Evolutionary conservation across 108 stramenopile species (phyloP).

Genomic region (Aureococcus anophagefferens): DNA sequence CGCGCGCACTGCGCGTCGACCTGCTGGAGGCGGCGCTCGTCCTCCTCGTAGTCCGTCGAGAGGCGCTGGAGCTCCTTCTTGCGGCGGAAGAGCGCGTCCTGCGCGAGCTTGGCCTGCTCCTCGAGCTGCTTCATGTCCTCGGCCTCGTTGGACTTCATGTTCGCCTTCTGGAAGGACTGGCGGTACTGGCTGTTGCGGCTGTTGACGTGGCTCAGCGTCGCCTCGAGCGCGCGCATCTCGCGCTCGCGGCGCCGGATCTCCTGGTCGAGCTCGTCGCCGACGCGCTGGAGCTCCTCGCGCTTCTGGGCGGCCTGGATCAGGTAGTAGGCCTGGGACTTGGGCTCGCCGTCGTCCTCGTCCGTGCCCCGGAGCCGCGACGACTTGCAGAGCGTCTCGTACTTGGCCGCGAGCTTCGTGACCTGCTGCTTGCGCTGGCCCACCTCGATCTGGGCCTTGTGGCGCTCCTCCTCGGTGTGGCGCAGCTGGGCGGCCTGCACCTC

Average conservation of each 20-base stretch:
- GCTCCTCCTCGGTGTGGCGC: slow-evolving; percentile 57
- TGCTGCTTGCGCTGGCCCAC: slow-evolving; percentile 40
- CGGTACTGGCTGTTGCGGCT: slow-evolving; percentile 44
- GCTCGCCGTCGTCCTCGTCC: slow-evolving; percentile 35
- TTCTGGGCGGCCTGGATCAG: slow-evolving; percentile 69
- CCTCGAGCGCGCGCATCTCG: slow-evolving; percentile 49
- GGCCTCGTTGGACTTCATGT: slow-evolving; percentile 33
- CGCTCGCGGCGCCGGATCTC: slow-evolving; percentile 49
- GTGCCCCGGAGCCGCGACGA: neutral
- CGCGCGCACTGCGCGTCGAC: slow-evolving; percentile 27
- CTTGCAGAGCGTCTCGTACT: slow-evolving; percentile 46
- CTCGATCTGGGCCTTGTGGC: slow-evolving; percentile 59
- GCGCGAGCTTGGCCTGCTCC: slow-evolving; percentile 36
- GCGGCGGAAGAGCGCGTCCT: slow-evolving; percentile 45
- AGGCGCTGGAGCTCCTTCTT: slow-evolving; percentile 60
- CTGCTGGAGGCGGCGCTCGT: slow-evolving; percentile 25
- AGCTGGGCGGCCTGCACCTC: slow-evolving; percentile 56
- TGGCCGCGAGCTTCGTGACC: slow-evolving; percentile 57
- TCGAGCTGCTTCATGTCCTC: slow-evolving; percentile 45
- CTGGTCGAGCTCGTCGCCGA: slow-evolving; percentile 67
- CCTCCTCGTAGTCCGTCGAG: slow-evolving; percentile 49
- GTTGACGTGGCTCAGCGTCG: slow-evolving; percentile 48
- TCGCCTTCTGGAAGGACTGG: slow-evolving; percentile 42
- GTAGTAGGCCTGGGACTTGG: slow-evolving; percentile 58
- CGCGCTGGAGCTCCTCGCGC: slow-evolving; percentile 69